These are phyloP conservation scores for Tulasnella sp. DNA, from an alignment of 768 basidiomycete genomes.

Conservation along the genomic window DNA sequence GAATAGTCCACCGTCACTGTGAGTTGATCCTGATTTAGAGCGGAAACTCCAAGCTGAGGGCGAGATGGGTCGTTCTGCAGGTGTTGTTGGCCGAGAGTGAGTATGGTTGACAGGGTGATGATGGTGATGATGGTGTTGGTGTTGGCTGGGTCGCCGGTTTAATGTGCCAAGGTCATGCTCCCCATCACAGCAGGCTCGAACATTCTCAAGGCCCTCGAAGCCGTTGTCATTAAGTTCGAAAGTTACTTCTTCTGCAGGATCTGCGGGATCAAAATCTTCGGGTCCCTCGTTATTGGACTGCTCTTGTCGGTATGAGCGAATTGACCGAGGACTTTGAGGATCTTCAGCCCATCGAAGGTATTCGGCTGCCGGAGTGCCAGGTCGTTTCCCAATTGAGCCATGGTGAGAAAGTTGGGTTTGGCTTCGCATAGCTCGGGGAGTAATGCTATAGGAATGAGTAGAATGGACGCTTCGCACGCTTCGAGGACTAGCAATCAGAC, in stretches of 20 bases:
- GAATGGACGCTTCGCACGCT: slow-evolving; percentile 46
- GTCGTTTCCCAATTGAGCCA: slow-evolving; percentile 69
- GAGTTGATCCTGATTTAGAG: slow-evolving; percentile 5
- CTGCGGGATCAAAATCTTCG: slow-evolving; percentile 32
- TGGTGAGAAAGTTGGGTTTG: slow-evolving; percentile 63
- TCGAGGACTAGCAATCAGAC: slow-evolving; percentile 44
- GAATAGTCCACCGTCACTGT: slow-evolving; percentile 10
- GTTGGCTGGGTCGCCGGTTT: slow-evolving; percentile 25
- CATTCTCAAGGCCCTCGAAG: slow-evolving; percentile 90
- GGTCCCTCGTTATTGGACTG: slow-evolving; percentile 22
- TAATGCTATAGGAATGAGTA: slow-evolving; percentile 55
- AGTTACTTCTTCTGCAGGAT: slow-evolving; percentile 44
- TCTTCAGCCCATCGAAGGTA: slow-evolving; percentile 75
- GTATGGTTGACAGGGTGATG: slow-evolving; percentile 31
- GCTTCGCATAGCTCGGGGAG: slow-evolving; percentile 64
- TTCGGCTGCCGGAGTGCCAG: slow-evolving; percentile 84
- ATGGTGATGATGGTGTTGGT: slow-evolving; percentile 43
- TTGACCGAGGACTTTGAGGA: slow-evolving; percentile 63
- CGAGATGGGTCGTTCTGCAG: slow-evolving; percentile 10
- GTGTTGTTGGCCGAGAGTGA: slow-evolving; percentile 6
- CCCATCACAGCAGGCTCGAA: slow-evolving; percentile 82
- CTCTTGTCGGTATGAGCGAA: slow-evolving; percentile 27
- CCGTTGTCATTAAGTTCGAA: slow-evolving; percentile 72
- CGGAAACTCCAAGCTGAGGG: slow-evolving; percentile 13
- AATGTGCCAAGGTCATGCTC: slow-evolving; percentile 65